These are phyloP conservation scores for Lentinula edodes DNA, from an alignment of 768 basidiomycete species.

Conservation along the genomic window DNA sequence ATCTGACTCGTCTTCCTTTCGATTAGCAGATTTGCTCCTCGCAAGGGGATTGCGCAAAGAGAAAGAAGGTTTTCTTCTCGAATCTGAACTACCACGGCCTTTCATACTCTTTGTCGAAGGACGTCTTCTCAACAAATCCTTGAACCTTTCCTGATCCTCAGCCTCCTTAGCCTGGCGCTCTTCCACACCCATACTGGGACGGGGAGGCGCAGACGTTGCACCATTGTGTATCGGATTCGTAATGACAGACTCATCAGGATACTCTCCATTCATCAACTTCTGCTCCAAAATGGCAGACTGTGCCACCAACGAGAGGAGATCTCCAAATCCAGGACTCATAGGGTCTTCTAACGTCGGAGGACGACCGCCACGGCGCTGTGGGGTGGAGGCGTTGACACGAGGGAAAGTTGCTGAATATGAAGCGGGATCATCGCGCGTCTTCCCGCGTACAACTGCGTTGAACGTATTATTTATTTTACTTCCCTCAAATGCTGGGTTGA, in stretches of 20 bases:
- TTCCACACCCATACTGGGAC: neutral
- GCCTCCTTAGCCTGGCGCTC: conserved; percentile 7
- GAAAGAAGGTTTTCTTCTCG: conserved; percentile 8
- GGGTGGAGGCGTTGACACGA: conserved; percentile 18
- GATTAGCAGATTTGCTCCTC: conserved; percentile 12
- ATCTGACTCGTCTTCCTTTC: neutral
- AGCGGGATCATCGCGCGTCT: conserved; percentile 36
- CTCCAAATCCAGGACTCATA: conserved; percentile 43
- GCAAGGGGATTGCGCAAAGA: conserved; percentile 11
- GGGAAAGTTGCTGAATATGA: conserved; percentile 12
- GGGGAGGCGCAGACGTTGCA: neutral
- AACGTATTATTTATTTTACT: conserved; percentile 29
- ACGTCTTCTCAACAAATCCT: neutral
- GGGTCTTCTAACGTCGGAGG: conserved; percentile 22
- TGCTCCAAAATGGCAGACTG: conserved; percentile 56
- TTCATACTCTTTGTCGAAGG: conserved; percentile 1
- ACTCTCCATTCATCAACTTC: conserved; percentile 43
- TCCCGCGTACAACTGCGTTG: conserved; percentile 54
- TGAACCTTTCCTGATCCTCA: neutral
- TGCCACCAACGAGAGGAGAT: conserved; percentile 48
- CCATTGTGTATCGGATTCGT: conserved; percentile 10
- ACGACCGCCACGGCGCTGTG: conserved; percentile 24
- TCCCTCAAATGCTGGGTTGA: neutral
- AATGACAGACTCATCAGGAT: conserved; percentile 27
- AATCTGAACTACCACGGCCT: neutral